Conservation (phyloP, 2,329 filamentous ascomycete genomes). For the Colletotrichum endophyticum region DNA sequence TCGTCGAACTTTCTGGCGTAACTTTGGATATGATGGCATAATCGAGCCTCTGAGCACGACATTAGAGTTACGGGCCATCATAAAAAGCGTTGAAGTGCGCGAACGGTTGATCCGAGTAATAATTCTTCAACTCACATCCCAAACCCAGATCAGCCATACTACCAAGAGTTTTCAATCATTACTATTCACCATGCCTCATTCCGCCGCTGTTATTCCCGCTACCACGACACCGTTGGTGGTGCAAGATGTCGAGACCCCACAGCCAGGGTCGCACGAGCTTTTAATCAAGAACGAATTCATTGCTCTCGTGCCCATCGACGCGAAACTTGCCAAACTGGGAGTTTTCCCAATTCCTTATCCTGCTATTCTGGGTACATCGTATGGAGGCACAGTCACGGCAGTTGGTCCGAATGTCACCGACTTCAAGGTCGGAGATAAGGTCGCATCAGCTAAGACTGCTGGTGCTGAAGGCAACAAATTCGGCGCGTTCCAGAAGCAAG, state of each 20-base stretch:
- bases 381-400: constrained; percentile 27
- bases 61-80: background rate
- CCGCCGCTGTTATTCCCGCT: constrained; percentile 9
- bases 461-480: constrained; percentile 8
- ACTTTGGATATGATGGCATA: background rate
- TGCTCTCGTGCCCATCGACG: constrained; percentile 33
- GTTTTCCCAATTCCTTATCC: constrained; percentile 22
- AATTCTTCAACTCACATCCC: background rate
- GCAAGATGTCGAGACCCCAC: constrained; percentile 1
- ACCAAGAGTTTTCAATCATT: background rate
- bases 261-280: constrained; percentile 25
- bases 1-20: background rate
- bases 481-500: constrained; percentile 3
- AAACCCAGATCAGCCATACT: background rate
- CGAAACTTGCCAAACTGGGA: constrained; percentile 28
- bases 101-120: background rate
- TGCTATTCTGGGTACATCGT: constrained; percentile 19
- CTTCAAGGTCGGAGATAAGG: constrained; percentile 29
- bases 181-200: background rate
- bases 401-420: constrained; percentile 24
- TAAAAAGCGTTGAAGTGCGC: background rate
- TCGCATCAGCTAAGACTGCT: constrained; percentile 8
- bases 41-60: background rate
- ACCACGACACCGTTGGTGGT: constrained; percentile 4
- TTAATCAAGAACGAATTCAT: constrained; percentile 30